Percentiles rank a stretch among this genome's conserved stretches.
Evolutionary conservation across 73 alveolate genomes (phyloP).

Genomic region (Uronychia setigera): DNA sequence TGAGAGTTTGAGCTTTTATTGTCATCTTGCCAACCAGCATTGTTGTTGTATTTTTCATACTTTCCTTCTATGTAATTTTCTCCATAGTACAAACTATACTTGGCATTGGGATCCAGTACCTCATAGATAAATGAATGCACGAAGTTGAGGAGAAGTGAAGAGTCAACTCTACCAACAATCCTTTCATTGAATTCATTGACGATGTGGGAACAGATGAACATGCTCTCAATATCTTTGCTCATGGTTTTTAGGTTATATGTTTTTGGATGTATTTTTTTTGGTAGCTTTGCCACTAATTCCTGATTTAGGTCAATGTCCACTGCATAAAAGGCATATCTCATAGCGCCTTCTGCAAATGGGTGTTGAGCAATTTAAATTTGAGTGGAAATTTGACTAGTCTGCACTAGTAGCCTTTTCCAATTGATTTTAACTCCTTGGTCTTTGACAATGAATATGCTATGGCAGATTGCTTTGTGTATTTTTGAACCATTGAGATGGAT

Average conservation of each 20-base stretch:
- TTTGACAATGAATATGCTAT: slow-evolving; percentile 23
- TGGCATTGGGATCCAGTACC: slow-evolving; percentile 19
- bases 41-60: slow-evolving; percentile 62
- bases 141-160: slow-evolving; percentile 41
- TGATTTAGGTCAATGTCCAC: slow-evolving; percentile 42
- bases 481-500: background rate
- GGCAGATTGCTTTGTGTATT: slow-evolving; percentile 4
- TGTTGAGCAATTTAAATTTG: slow-evolving; percentile 14
- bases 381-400: slow-evolving; percentile 10
- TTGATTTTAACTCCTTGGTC: slow-evolving; percentile 22
- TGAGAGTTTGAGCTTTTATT: background rate
- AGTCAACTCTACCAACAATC: slow-evolving; percentile 28
- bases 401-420: slow-evolving; percentile 30
- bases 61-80: slow-evolving; percentile 64
- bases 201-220: slow-evolving; percentile 66
- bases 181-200: slow-evolving; percentile 65
- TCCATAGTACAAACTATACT: slow-evolving; percentile 47
- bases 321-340: slow-evolving; percentile 60
- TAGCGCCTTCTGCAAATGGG: slow-evolving; percentile 73
- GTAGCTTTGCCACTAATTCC: slow-evolving; percentile 59
- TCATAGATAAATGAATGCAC: slow-evolving; percentile 65
- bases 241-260: slow-evolving; percentile 3
- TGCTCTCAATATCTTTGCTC: slow-evolving; percentile 55
- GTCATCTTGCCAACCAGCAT: slow-evolving; percentile 66
- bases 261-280: background rate